Evolutionary conservation across 2,329 filamentous ascomycete species (phyloP).

Genomic region (Arachnomyces sp.): DNA sequence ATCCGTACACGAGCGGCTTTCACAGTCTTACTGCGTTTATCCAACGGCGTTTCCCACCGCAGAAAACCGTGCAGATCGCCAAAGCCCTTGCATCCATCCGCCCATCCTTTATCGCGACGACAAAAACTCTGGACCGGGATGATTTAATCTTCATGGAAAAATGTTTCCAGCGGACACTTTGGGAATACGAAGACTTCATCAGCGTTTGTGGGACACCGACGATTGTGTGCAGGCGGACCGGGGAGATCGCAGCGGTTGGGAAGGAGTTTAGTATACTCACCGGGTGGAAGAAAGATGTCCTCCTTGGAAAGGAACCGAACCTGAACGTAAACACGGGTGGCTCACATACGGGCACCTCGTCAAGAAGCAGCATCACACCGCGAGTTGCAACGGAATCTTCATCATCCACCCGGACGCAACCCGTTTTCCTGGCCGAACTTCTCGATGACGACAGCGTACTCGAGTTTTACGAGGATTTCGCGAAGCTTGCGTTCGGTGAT

Average conservation of each 20-base stretch:
- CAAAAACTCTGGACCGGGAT: constrained; percentile 74
- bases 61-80: constrained; percentile 72
- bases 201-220: constrained; percentile 81
- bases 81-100: constrained; percentile 82
- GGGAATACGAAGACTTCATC: constrained; percentile 90
- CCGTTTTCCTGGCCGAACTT: constrained; percentile 84
- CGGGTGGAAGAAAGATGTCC: constrained; percentile 83
- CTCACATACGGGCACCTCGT: constrained; percentile 36
- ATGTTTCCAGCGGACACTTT: constrained; percentile 84
- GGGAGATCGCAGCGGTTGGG: constrained; percentile 88
- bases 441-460: constrained; percentile 90
- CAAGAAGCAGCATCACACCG: constrained; percentile 42
- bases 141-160: constrained; percentile 98
- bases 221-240: constrained; percentile 82
- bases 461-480: constrained; percentile 93
- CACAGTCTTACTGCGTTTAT: constrained; percentile 78
- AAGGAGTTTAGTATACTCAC: constrained; percentile 96
- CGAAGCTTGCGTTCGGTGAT: constrained; percentile 84
- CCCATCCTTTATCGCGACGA: constrained; percentile 87
- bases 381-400: constrained; percentile 18
- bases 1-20: constrained; percentile 82
- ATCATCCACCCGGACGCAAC: constrained; percentile 49
- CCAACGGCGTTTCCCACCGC: constrained; percentile 65
- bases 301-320: constrained; percentile 81
- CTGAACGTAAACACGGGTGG: constrained; percentile 71